Evolutionary conservation across 1,139 yeast species (phyloP).

Genomic region (Pneumocystis wakefieldiae): DNA sequence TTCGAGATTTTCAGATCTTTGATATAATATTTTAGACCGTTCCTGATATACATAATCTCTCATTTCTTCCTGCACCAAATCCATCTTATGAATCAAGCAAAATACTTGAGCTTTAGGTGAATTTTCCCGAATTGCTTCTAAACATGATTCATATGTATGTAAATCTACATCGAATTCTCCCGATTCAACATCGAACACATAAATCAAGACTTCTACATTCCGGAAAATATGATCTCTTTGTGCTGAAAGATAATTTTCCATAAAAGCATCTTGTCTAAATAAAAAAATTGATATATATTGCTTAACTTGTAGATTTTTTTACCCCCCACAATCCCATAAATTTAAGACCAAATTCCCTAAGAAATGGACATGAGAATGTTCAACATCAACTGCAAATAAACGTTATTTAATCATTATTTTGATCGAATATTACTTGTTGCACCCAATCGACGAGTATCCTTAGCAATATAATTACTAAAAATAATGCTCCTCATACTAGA

Average conservation of each 20-base stretch:
- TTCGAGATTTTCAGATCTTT: constrained; percentile 67
- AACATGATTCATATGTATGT: constrained; percentile 73
- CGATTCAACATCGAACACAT: constrained; percentile 90
- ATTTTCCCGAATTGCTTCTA: constrained; percentile 66
- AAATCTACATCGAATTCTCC: constrained; percentile 86
- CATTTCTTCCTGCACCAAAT: constrained; percentile 74
- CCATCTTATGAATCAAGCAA: constrained; percentile 90
- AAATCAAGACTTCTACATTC: constrained; percentile 93
- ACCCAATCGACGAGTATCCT: constrained; percentile 86
- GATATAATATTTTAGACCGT: constrained; percentile 14
- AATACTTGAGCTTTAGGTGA: constrained; percentile 88
- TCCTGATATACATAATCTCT: constrained; percentile 47
- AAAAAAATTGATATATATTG: not conserved
- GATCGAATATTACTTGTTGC: constrained; percentile 43
- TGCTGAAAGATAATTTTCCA: constrained; percentile 81
- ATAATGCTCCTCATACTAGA: constrained; percentile 94
- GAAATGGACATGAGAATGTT: constrained; percentile 84
- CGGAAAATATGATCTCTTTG: constrained; percentile 85
- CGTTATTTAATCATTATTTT: not conserved
- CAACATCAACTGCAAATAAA: constrained; percentile 51
- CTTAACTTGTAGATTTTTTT: not conserved
- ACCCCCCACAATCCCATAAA: constrained; percentile 95
- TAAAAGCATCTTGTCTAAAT: constrained; percentile 67
- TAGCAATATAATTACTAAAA: constrained; percentile 84
- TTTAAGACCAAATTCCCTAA: constrained; percentile 90